A percentile compares a stretch with the other conserved stretches of the same genome.
Conservation (phyloP, 768 basidiomycete species). For the Termitomyces sp. region DNA sequence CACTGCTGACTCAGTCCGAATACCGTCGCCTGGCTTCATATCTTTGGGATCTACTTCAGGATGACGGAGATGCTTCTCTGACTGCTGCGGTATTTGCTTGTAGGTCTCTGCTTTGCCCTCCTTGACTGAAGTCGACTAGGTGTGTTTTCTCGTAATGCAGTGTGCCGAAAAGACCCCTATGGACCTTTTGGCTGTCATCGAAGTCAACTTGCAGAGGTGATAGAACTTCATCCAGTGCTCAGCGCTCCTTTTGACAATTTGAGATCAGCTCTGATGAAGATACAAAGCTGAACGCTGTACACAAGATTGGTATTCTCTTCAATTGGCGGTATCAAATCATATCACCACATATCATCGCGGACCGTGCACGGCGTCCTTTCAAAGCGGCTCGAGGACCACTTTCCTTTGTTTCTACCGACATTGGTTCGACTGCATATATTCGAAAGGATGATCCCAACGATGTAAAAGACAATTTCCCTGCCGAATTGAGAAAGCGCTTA, state of each 20-base stretch:
- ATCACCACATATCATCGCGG: constrained; percentile 56
- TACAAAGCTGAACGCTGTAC: constrained; percentile 50
- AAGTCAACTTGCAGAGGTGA: constrained; percentile 56
- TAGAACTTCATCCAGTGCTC: constrained; percentile 1
- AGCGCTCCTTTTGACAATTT: neutral
- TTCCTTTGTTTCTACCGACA: constrained; percentile 73
- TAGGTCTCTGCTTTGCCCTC: neutral
- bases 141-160: constrained; percentile 69
- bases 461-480: constrained; percentile 51
- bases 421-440: constrained; percentile 61
- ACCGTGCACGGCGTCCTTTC: constrained; percentile 66
- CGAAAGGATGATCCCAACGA: constrained; percentile 51
- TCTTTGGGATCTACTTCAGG: constrained; percentile 56
- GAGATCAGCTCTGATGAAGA: constrained; percentile 42
- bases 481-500: constrained; percentile 61
- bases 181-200: constrained; percentile 47
- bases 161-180: constrained; percentile 60
- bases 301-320: constrained; percentile 51
- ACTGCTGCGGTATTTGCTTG: constrained; percentile 46
- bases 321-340: constrained; percentile 72
- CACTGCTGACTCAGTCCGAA: constrained; percentile 46
- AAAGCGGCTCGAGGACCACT: constrained; percentile 67
- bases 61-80: constrained; percentile 37
- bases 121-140: constrained; percentile 27
- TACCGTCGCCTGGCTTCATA: constrained; percentile 48